Evolutionary conservation across 306 rosid genomes (phyloP).

Genomic region (Chamaecrista fasciculata): DNA sequence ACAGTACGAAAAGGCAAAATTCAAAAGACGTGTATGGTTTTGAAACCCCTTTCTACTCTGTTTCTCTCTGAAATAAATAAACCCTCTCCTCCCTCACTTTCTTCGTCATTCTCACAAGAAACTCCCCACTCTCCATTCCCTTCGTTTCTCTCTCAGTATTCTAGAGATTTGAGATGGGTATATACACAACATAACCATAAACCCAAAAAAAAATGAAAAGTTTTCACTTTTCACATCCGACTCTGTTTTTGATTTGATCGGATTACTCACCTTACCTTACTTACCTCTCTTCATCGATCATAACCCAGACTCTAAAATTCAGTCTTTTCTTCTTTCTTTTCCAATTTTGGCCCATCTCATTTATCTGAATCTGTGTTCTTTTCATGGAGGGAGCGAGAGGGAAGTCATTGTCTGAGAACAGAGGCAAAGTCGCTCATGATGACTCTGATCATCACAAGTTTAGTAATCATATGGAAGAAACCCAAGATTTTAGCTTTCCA

Average conservation of each 20-base stretch:
- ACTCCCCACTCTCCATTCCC: not conserved
- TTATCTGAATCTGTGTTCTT: not conserved
- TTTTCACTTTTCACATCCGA: slow-evolving; percentile 29
- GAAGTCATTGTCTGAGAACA: slow-evolving; percentile 12
- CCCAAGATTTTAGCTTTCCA: slow-evolving; percentile 35
- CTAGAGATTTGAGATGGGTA: slow-evolving; percentile 35
- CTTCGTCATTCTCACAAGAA: not conserved
- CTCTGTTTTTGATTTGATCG: slow-evolving; percentile 43
- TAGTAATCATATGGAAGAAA: too few relatives aligned
- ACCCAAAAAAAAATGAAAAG: too few relatives aligned
- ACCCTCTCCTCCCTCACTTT: not conserved
- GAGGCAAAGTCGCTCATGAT: slow-evolving; percentile 45
- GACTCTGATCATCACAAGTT: too few relatives aligned
- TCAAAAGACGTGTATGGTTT: too few relatives aligned
- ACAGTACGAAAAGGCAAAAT: not conserved
- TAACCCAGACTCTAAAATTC: slow-evolving; percentile 27
- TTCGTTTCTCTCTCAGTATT: not conserved
- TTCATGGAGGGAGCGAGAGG: slow-evolving; percentile 38
- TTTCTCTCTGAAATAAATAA: slow-evolving; percentile 38
- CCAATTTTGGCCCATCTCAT: slow-evolving; percentile 4
- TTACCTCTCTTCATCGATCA: too few relatives aligned
- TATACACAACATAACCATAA: too few relatives aligned
- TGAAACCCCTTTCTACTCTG: slow-evolving; percentile 4
- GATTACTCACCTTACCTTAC: too few relatives aligned
- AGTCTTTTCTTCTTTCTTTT: not conserved